Evolutionary conservation across 2,329 filamentous ascomycete genomes (phyloP), one percentile per base, ranked within the genome.

Genomic region (Ascocoryne sarcoides): DNA sequence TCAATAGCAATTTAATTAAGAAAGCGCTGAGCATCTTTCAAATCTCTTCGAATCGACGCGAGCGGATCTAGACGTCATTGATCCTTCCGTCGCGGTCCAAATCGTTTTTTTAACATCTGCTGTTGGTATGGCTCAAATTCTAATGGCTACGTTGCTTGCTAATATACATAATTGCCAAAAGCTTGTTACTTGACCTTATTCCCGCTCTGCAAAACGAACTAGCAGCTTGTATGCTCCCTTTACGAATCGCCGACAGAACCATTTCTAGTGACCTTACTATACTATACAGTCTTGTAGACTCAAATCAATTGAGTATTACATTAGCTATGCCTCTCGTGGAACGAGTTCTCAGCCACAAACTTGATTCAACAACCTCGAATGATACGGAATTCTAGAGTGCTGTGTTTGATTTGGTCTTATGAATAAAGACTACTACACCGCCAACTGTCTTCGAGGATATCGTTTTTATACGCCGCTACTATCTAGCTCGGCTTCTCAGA

Each of bases 401-500:
- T 1, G 39, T 51, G 36, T 49, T 51, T 47, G 40, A 42, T n/a
- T 44, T 47, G 14, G 28, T 49, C n/a, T 42, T 42, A 30, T 37
- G 19, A 42, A 45, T 44, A 33, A 50, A 32, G 40, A 18, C 32
- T 42, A 4, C 28, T 3, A 37, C 39, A 19, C 39, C 26, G 12
- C 21, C 33, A 16, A 39, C 32, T 39, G 20, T 16, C 32, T 38
- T 45, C 41, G 30, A 45, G 37, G 45, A 50, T 31, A 17, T 43
- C 23, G 20, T 48, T 42, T 41, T 51, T 40, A 52, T 18, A 53
- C 47, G 9, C 49, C 42, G 30, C 26, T 49, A 19, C 43, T 38
- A 44, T 47, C 43, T n/a, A 49, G 42, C 44, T 53, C 36, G 10
- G 49, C 49, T 38, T 54, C 45, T 49, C 44, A 50, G 47, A 49